Base-by-base conservation (phyloP, 2,329 filamentous ascomycete species). In the Ophiocordyceps robertsii region DNA sequence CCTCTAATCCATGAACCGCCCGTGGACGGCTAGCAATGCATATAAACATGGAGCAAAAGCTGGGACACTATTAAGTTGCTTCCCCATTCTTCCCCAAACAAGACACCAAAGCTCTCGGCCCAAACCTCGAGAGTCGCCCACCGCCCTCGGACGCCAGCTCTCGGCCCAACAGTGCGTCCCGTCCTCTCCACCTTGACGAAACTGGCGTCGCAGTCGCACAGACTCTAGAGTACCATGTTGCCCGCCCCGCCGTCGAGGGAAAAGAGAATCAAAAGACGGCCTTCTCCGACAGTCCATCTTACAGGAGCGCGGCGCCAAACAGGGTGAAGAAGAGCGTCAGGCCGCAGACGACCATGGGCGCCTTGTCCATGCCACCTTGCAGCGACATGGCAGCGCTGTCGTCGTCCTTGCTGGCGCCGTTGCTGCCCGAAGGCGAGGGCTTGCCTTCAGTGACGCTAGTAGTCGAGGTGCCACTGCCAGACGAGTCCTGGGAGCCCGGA, bases 401-500 rank as follows among this genome's bases (percentile, higher is more conserved):
- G n/a, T 53, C 53, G 19, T 21, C 52, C 49, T 17, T 44, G 2
- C 24, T 7, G 24, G 4, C 24, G 24, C 24, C 45, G 38, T 40
- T 44, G 38, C 38, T 42, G 27, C 43, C 46, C n/a, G 54, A 60
- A 39, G 53, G 53, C 17, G 54, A 60, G 35, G 57, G 50, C 39
- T 57, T 45, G 24, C 59, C 61, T 31, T 51, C 48, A 29, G 60
- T 62, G 40, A 55, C 55, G 47, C 63, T 63, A 44, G 60, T 62
- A 14, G 69, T 70, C 33, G 70, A 68, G 16, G 66, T 67, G 37
- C 69, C 64, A 42, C 65, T 62, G 52, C 62, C 65, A 6, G 60
- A 63, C 11, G 68, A 65, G 40, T 69, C 65, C 61, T 77, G 73
- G 19, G 74, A 78, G 21, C 74, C 74, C 17, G 56, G 51, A 6